Evolutionary conservation across 2,329 filamentous ascomycete genomes (phyloP), one percentile per base, ranked within the genome.

Genomic region (Scytalidium lignicola): DNA sequence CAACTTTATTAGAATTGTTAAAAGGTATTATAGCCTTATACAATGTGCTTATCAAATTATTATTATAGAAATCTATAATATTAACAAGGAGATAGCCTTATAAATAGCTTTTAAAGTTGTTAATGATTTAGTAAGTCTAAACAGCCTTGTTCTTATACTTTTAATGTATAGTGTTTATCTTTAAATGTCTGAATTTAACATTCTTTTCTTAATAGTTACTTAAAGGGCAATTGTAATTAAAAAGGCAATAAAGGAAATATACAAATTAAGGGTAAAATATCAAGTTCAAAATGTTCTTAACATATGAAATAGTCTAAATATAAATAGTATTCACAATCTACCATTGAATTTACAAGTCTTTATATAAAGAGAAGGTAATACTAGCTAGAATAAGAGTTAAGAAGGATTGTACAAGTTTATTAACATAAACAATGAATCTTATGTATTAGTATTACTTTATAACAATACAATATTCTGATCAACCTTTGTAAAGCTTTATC

Each of bases 71-170:
- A 13, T 53, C 10, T 23, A 13, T 1, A 43, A 50, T 23, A 17
- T 44, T 29, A 40, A 26, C 5, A 43, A 19, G 21, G 32, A 51
- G 10, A 37, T 46, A 40, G 28, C 32, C 9, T 43, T 56, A 9
- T 23, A 54, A 49, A 54, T 56, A 37, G 46, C 45, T 2, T 26
- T 56, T 12, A 56, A 54, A 43, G 46, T 42, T n/a, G 18, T 55
- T 8, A 55, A 55, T 42, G 19, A 55, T 46, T 28, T 45, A 5
- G 50, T 51, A 6, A 45, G 52, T 21, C 47, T 22, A 15, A 21
- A 54, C 41, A 23, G 46, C 22, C 23, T 56, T 29, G 26, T 54
- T 22, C 46, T 39, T 17, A 54, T 44, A 8, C 48, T 56, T 6
- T 40, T 56, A 41, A 23, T 53, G 3, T 53, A 45, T 28, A 21